These are phyloP conservation scores for Endocladia muricata DNA, from an alignment of 31 red algal genomes.

Conservation along the genomic window DNA sequence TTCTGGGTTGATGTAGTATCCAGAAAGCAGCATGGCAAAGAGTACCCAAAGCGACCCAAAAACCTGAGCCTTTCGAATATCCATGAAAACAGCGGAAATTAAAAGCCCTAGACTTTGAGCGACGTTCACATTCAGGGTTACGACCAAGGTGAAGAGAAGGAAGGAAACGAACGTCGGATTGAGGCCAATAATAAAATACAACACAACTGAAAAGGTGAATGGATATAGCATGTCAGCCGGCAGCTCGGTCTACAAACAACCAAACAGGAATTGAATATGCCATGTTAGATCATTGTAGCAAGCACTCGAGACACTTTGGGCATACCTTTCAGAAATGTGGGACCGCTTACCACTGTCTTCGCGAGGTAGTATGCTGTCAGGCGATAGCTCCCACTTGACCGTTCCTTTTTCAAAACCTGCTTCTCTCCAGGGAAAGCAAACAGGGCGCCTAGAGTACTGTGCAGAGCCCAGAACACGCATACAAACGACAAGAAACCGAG, in stretches of 20 bases:
- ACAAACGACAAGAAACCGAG: slow-evolving; percentile 71
- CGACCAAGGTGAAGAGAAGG: slow-evolving; percentile 48
- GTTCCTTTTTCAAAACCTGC: slow-evolving; percentile 87
- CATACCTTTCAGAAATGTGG: neutral
- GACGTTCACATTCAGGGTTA: slow-evolving; percentile 48
- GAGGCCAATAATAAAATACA: slow-evolving; percentile 73
- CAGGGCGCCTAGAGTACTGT: slow-evolving; percentile 71
- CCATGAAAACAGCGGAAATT: slow-evolving; percentile 76
- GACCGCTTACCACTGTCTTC: slow-evolving; percentile 61
- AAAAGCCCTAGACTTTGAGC: slow-evolving; percentile 81
- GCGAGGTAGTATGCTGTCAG: slow-evolving; percentile 94
- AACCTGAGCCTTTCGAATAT: slow-evolving; percentile 78
- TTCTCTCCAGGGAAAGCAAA: slow-evolving; percentile 85
- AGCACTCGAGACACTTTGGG: neutral
- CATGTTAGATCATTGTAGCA: neutral
- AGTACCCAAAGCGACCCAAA: slow-evolving; percentile 65
- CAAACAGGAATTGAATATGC: neutral
- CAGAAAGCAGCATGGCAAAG: slow-evolving; percentile 68
- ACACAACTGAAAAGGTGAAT: slow-evolving; percentile 32
- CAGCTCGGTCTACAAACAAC: slow-evolving; percentile 52
- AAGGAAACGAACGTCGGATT: slow-evolving; percentile 56
- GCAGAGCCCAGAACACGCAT: slow-evolving; percentile 81
- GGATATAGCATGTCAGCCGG: slow-evolving; percentile 88
- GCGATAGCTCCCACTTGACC: slow-evolving; percentile 78
- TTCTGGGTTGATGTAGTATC: slow-evolving; percentile 76